Evolutionary conservation across 2,329 filamentous ascomycete genomes (phyloP), one percentile per base, ranked within the genome.

Genomic region (Aspergillus intermedius): DNA sequence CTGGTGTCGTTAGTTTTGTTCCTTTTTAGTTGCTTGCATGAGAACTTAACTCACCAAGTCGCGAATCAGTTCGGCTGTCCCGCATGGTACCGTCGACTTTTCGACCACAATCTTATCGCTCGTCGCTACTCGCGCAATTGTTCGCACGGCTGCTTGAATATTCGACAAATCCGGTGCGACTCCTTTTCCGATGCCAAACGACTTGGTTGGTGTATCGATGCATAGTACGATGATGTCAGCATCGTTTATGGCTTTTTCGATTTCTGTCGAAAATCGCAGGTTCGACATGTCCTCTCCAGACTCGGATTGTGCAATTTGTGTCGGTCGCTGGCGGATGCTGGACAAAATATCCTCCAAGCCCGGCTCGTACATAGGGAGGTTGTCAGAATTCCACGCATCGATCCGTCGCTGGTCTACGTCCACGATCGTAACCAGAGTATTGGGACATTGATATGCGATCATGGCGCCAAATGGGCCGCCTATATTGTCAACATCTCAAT

Each of bases 171-270:
- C 85, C 9, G 84, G 84, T 0, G 86, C 86, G 53, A 76, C 78
- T 13, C 86, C 86, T 12, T 82, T 81, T 42, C 87, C 87, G 17
- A 80, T 70, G 48, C 86, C 86, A 41, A 77, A 78, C 35, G 73
- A 78, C 70, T 90, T 91, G 37, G 87, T 90, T 2, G 87, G 87
- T 0, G 87, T 91, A 65, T 90, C 88, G 56, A 91, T 87, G 13
- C 84, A 81, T 48, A 91, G 79, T 48, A 91, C 79, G 49, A 91
- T 79, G 39, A 90, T 69, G 61, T 91, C 86, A 10, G 87, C 86
- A 54, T 83, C 79, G 19, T 72, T 66, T 53, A 91, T 86, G 51
- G 74, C 76, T 51, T 69, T 73, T 28, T 76, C 75, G 10, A 88
- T 76, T 45, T 88, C 77, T 10, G 81, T 85, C 1, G 84, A 84